A percentile compares a stretch with the other conserved stretches of the same genome.
These are phyloP conservation scores for Penicillium salamii DNA, from an alignment of 495 filamentous ascomycete species.

Conservation along the genomic window DNA sequence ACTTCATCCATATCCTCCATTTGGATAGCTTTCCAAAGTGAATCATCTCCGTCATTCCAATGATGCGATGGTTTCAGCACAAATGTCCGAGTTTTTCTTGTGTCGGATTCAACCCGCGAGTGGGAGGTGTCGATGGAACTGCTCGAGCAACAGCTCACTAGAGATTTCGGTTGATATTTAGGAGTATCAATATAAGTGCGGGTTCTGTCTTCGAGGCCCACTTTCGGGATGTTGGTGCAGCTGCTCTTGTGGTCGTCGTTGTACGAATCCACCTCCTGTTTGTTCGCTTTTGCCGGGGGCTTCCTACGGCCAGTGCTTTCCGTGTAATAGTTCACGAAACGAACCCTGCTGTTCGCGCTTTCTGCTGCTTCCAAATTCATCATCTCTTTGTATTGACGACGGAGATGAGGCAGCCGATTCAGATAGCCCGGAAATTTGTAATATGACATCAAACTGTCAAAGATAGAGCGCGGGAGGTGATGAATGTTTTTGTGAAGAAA, in stretches of 20 bases:
- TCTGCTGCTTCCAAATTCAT: background rate
- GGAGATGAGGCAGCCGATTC: background rate
- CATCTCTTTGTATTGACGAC: background rate
- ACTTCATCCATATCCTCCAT: conserved; percentile 67
- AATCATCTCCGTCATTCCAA: background rate
- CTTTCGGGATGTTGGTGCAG: background rate
- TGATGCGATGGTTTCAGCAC: background rate
- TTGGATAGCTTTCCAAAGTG: conserved; percentile 2
- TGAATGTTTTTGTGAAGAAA: background rate
- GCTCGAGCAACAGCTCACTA: too few species aligned
- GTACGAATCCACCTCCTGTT: background rate
- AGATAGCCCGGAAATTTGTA: background rate
- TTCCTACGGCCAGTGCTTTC: background rate
- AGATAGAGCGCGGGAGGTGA: background rate
- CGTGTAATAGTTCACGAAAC: background rate
- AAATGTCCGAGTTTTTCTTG: background rate
- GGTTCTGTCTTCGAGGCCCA: too few species aligned
- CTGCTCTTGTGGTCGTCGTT: background rate
- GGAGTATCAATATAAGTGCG: too few species aligned
- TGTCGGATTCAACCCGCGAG: background rate
- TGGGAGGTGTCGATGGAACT: background rate
- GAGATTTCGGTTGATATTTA: too few species aligned
- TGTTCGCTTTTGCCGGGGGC: background rate
- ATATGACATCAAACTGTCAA: background rate
- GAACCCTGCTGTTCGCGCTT: background rate